A percentile compares a stretch with the other conserved stretches of the same genome.
Conservation (phyloP, 2,329 filamentous ascomycete genomes). For the Pseudogymnoascus sp. region DNA sequence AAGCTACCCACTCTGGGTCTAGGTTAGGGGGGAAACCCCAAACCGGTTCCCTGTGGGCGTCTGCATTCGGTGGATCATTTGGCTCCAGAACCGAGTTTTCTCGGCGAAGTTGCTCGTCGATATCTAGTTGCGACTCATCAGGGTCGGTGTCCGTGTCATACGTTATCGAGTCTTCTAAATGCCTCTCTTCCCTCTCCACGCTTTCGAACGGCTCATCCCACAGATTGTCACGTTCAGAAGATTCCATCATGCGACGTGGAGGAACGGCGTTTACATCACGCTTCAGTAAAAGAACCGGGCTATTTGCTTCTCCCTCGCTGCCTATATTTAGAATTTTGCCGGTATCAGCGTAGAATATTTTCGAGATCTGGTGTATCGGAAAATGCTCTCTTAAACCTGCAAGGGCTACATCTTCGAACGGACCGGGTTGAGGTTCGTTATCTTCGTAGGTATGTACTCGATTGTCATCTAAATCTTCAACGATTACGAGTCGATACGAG, state of each 20-base stretch:
- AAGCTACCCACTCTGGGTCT: slow-evolving; percentile 66
- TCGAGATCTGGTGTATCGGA: slow-evolving; percentile 64
- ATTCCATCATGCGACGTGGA: slow-evolving; percentile 56
- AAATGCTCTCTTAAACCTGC: slow-evolving; percentile 60
- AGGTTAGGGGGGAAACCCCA: slow-evolving; percentile 55
- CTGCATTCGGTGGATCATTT: slow-evolving; percentile 11
- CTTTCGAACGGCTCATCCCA: slow-evolving; percentile 15
- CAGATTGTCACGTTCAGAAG: slow-evolving; percentile 27
- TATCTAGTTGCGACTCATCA: slow-evolving; percentile 27
- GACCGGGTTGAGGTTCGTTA: slow-evolving; percentile 39
- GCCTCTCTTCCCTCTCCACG: slow-evolving; percentile 19
- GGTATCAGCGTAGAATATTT: slow-evolving; percentile 70
- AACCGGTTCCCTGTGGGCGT: slow-evolving; percentile 9
- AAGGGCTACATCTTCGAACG: slow-evolving; percentile 49
- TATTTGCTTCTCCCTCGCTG: slow-evolving; percentile 55
- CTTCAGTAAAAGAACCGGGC: slow-evolving; percentile 59
- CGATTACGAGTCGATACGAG: slow-evolving; percentile 58
- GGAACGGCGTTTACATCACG: slow-evolving; percentile 58
- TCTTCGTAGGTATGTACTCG: slow-evolving; percentile 60
- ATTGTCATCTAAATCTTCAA: slow-evolving; percentile 64
- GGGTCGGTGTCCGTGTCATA: slow-evolving; percentile 15
- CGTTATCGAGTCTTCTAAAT: slow-evolving; percentile 12
- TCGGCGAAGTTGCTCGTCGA: slow-evolving; percentile 23
- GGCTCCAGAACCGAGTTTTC: slow-evolving; percentile 22
- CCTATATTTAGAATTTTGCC: slow-evolving; percentile 67